phyloP scores from a whole-genome alignment of 169 alveolate species.

The Plasmodium fragile region DNA sequence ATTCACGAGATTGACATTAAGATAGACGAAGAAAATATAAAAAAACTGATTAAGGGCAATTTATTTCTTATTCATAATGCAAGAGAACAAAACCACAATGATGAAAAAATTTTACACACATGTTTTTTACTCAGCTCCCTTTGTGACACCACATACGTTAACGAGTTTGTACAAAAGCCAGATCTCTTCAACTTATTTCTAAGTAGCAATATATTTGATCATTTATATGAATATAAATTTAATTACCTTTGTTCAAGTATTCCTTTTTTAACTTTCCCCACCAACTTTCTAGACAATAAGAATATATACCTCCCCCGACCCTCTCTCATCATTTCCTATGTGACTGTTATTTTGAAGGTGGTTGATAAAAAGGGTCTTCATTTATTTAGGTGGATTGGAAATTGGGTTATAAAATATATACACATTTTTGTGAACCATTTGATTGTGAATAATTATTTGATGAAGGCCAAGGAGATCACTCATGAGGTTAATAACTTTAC shows the following conservation, averaged over 20 bases:
- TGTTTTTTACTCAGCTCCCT: conserved; percentile 52
- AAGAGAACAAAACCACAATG: conserved; percentile 1
- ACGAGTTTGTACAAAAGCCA: conserved; percentile 38
- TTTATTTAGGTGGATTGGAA: conserved; percentile 41
- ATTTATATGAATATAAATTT: conserved; percentile 62
- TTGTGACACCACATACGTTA: conserved; percentile 60
- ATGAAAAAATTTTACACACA: conserved; percentile 63
- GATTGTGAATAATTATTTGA: conserved; percentile 50
- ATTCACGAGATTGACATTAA: conserved; percentile 60
- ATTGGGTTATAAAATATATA: conserved; percentile 29
- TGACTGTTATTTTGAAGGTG: conserved; percentile 40
- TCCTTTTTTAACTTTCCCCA: conserved; percentile 60
- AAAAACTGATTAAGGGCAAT: conserved; percentile 50
- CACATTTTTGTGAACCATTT: conserved; percentile 35
- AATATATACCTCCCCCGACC: conserved; percentile 69
- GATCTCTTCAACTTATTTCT: conserved; percentile 46
- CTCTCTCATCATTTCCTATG: conserved; percentile 34
- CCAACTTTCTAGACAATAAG: conserved; percentile 51
- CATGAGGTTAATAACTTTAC: conserved; percentile 69
- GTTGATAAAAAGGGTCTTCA: conserved; percentile 52
- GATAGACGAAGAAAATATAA: conserved; percentile 40
- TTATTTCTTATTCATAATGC: conserved; percentile 9
- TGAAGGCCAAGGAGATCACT: conserved; percentile 41
- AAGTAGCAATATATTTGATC: conserved; percentile 50
- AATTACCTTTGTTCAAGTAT: conserved; percentile 42